A percentile compares a stretch with the other conserved stretches of the same genome.
These are phyloP conservation scores for Cubamyces lactineus DNA, from an alignment of 768 basidiomycete species.

Conservation along the genomic window DNA sequence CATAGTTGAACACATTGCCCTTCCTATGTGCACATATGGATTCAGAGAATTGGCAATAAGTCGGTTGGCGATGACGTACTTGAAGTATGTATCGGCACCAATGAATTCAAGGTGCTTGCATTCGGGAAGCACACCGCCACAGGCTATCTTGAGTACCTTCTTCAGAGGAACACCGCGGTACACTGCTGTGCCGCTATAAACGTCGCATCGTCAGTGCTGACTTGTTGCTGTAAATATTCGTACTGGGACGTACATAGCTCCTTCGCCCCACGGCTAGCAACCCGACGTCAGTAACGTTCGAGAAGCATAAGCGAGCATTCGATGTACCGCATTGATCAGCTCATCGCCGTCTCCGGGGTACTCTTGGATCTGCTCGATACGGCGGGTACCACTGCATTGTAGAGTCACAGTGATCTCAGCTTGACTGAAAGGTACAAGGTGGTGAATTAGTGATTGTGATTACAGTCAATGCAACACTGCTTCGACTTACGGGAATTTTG, in stretches of 20 bases:
- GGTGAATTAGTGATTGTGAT: not conserved
- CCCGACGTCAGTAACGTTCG: not conserved
- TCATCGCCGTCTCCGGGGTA: slow-evolving; percentile 61
- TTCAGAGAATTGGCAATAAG: not conserved
- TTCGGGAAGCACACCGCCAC: slow-evolving; percentile 51
- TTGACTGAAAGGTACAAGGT: slow-evolving; percentile 38
- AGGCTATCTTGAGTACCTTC: slow-evolving; percentile 55
- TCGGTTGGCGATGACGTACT: slow-evolving; percentile 35
- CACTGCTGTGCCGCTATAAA: slow-evolving; percentile 50
- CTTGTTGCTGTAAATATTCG: too few species aligned
- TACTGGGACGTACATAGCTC: slow-evolving; percentile 46
- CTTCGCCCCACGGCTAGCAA: slow-evolving; percentile 48
- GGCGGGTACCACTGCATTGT: slow-evolving; percentile 57
- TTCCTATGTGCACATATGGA: slow-evolving; percentile 34
- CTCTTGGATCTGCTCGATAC: slow-evolving; percentile 53
- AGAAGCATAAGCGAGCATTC: not conserved
- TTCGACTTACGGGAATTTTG: slow-evolving; percentile 47
- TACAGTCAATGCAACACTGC: not conserved
- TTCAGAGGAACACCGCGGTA: slow-evolving; percentile 57
- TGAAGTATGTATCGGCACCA: slow-evolving; percentile 61
- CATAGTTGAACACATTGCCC: slow-evolving; percentile 44
- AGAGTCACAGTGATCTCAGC: slow-evolving; percentile 54
- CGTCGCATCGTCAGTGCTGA: too few species aligned
- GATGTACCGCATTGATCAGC: slow-evolving; percentile 35
- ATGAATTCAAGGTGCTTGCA: slow-evolving; percentile 58